Percentiles rank a stretch among this genome's conserved stretches.
phyloP scores from a whole-genome alignment of 1,139 yeast species.

The Pichia kudriavzevii region DNA sequence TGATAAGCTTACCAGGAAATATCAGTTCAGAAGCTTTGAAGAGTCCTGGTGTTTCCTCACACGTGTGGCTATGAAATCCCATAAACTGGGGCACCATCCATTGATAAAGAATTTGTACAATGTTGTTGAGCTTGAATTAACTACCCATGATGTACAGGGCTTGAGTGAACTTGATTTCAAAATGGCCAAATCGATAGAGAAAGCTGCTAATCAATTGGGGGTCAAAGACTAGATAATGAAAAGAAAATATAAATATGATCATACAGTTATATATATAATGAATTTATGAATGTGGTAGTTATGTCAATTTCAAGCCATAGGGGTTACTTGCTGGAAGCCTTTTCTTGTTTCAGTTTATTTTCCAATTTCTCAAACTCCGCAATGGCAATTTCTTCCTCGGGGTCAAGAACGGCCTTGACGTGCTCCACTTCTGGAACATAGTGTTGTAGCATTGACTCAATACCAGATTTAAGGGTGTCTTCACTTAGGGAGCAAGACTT shows the following conservation, averaged over 20 bases:
- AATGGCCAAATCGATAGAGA: slow-evolving; percentile 48
- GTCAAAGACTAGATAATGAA: not conserved
- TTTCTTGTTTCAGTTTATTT: slow-evolving; percentile 22
- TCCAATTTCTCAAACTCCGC: slow-evolving; percentile 59
- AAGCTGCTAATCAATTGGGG: slow-evolving; percentile 25
- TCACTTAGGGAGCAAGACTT: slow-evolving; percentile 70
- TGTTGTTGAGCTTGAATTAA: slow-evolving; percentile 45
- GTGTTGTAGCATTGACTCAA: slow-evolving; percentile 77
- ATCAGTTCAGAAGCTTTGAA: slow-evolving; percentile 44
- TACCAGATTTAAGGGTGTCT: slow-evolving; percentile 73
- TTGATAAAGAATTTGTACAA: slow-evolving; percentile 58
- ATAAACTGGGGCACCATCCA: slow-evolving; percentile 66
- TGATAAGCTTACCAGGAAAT: slow-evolving; percentile 28
- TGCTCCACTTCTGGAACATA: slow-evolving; percentile 76
- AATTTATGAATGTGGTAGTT: not conserved
- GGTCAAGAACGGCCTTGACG: slow-evolving; percentile 60
- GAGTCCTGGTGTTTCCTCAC: slow-evolving; percentile 63
- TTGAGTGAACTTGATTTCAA: slow-evolving; percentile 53
- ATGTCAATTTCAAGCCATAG: not conserved
- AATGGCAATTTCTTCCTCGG: slow-evolving; percentile 54
- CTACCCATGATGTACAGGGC: slow-evolving; percentile 62
- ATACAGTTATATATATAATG: not conserved
- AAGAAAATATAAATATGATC: too few relatives aligned
- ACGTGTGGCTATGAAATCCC: slow-evolving; percentile 53
- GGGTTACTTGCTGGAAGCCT: slow-evolving; percentile 3